A percentile compares a stretch with the other conserved stretches of the same genome.
Conservation (phyloP, 1,139 yeast genomes). For the Candida albicans region DNA sequence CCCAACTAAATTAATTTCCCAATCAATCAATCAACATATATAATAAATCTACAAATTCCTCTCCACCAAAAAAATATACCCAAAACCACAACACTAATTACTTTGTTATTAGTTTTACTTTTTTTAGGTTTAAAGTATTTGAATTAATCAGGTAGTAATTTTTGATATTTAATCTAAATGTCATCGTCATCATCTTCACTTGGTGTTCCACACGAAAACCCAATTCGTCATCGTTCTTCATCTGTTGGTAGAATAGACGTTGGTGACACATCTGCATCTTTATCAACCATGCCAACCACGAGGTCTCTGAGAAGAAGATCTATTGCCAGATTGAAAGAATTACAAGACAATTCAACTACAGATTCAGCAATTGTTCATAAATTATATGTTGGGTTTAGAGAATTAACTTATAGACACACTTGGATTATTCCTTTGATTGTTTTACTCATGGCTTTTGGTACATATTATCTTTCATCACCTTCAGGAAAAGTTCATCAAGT, state of each 20-base stretch:
- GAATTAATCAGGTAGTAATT: background rate
- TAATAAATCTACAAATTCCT: no score
- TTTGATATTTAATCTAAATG: background rate
- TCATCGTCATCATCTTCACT: constrained; percentile 4
- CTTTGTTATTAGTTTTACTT: background rate
- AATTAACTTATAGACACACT: constrained; percentile 66
- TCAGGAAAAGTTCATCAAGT: constrained; percentile 56
- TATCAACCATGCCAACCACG: constrained; percentile 47
- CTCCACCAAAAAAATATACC: no score
- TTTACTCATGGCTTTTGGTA: constrained; percentile 33
- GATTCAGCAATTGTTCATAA: constrained; percentile 50
- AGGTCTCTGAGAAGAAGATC: constrained; percentile 35
- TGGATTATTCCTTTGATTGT: constrained; percentile 74
- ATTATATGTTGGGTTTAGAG: constrained; percentile 56
- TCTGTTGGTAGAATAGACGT: constrained; percentile 58
- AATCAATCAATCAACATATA: no score
- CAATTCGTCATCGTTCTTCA: constrained; percentile 45
- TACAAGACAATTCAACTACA: constrained; percentile 27
- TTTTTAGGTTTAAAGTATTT: background rate
- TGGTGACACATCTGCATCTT: constrained; percentile 59
- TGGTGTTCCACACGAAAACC: constrained; percentile 1
- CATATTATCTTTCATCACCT: constrained; percentile 51
- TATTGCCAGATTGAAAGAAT: constrained; percentile 33
- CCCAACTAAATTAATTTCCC: no score
- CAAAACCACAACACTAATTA: no score